Percentiles rank a stretch among this genome's conserved stretches.
phyloP scores from a whole-genome alignment of 441 rosid genomes.

The Gossypium davidsonii region DNA sequence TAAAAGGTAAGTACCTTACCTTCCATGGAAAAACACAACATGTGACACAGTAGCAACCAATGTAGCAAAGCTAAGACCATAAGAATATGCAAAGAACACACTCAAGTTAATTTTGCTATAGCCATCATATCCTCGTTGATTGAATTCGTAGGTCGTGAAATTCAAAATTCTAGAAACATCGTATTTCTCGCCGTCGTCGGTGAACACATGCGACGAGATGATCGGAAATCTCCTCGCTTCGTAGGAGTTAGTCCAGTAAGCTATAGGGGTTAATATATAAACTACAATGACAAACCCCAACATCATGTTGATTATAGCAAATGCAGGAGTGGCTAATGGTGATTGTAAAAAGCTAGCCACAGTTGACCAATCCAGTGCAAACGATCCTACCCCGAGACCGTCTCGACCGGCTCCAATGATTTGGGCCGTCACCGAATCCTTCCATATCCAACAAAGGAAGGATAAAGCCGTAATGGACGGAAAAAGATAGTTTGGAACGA shows the following conservation, averaged over 20 bases:
- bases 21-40: conserved; percentile 39
- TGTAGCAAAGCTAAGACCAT: conserved; percentile 39
- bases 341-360: conserved; percentile 31
- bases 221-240: conserved; percentile 39
- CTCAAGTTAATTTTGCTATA: conserved; percentile 36
- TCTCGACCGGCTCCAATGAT: conserved; percentile 35
- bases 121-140: conserved; percentile 24
- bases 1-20: conserved; percentile 15
- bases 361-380: conserved; percentile 39
- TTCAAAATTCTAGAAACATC: conserved; percentile 21
- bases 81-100: conserved; percentile 23
- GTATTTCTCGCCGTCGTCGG: conserved; percentile 19
- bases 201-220: conserved; percentile 27
- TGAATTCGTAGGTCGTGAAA: conserved; percentile 20
- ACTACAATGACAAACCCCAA: conserved; percentile 29
- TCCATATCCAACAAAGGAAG: conserved; percentile 39
- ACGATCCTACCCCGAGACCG: conserved; percentile 29
- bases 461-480: conserved; percentile 38
- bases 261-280: conserved; percentile 27
- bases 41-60: conserved; percentile 38
- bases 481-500: conserved; percentile 36
- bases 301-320: conserved; percentile 33
- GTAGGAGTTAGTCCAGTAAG: conserved; percentile 35
- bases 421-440: conserved; percentile 32
- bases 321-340: conserved; percentile 35